A percentile compares a stretch with the other conserved stretches of the same genome.
Evolutionary conservation across 2,329 filamentous ascomycete species (phyloP).

Genomic region (Botrytis medusae): DNA sequence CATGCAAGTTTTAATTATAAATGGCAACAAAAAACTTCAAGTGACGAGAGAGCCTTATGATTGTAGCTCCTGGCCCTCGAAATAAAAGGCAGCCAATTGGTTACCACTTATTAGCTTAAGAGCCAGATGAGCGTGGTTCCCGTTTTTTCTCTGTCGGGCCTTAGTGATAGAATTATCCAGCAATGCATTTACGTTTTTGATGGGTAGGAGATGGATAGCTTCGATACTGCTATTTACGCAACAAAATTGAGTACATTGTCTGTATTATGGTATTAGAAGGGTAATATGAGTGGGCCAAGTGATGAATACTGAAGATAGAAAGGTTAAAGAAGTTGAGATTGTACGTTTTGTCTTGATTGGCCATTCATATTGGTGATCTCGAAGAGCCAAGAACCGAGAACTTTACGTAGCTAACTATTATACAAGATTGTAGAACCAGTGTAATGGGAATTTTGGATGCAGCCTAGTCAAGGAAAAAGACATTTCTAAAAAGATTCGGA

Average conservation of each 20-base stretch:
- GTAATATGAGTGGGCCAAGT: not conserved
- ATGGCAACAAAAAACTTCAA: rapidly evolving
- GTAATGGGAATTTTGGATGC: not conserved
- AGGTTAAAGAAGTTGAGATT: not conserved
- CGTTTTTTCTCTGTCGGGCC: not conserved
- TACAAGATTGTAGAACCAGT: not conserved
- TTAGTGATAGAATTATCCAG: not conserved
- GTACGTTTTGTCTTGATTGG: not conserved
- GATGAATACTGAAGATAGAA: not conserved
- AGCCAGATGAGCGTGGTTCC: not conserved
- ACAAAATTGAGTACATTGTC: not conserved
- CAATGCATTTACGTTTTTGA: not conserved
- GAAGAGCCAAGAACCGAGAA: not conserved
- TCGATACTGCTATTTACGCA: not conserved
- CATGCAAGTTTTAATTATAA: too few relatives aligned
- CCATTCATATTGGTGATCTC: not conserved
- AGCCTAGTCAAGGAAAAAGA: not conserved
- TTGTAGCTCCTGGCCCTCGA: not conserved
- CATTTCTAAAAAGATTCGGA: not conserved
- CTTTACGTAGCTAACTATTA: not conserved
- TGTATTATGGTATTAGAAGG: rapidly evolving
- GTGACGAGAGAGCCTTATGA: not conserved
- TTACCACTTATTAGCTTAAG: not conserved
- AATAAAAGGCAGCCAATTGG: not conserved
- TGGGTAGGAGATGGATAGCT: not conserved